phyloP scores from a whole-genome alignment of 768 basidiomycete genomes.

The Strobilomyces confusus region DNA sequence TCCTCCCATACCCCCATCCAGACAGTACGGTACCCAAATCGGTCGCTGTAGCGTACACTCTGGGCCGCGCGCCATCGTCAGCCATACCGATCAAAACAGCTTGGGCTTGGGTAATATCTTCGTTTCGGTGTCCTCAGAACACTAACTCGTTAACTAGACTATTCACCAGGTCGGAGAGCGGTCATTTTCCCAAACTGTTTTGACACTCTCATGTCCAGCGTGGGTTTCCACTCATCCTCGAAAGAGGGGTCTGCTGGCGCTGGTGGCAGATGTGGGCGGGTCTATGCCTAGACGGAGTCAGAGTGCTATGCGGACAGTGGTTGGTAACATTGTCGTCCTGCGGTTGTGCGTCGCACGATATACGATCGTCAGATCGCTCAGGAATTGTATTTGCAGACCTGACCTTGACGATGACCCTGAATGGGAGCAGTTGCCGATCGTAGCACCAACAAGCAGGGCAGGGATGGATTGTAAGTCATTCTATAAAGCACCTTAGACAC shows the following conservation, averaged over 20 bases:
- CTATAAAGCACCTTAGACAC: background rate
- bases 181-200: slow-evolving; percentile 40
- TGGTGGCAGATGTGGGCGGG: slow-evolving; percentile 47
- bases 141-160: slow-evolving; percentile 14
- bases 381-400: slow-evolving; percentile 36
- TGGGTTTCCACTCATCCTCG: slow-evolving; percentile 26
- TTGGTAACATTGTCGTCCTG: slow-evolving; percentile 50
- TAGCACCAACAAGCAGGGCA: slow-evolving; percentile 37
- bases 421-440: slow-evolving; percentile 48
- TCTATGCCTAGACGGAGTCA: slow-evolving; percentile 30
- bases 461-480: slow-evolving; percentile 49
- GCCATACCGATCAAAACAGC: slow-evolving; percentile 16
- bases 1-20: slow-evolving; percentile 35
- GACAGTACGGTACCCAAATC: slow-evolving; percentile 38
- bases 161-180: slow-evolving; percentile 33
- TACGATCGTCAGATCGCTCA: background rate
- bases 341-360: slow-evolving; percentile 41
- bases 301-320: slow-evolving; percentile 36
- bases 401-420: slow-evolving; percentile 47
- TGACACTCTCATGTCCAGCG: slow-evolving; percentile 43
- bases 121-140: background rate
- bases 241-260: slow-evolving; percentile 40
- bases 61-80: slow-evolving; percentile 32
- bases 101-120: slow-evolving; percentile 49
- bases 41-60: slow-evolving; percentile 28